A percentile compares a stretch with the other conserved stretches of the same genome.
These are phyloP conservation scores for Neophaeococcomyces aloes DNA, from an alignment of 2,329 filamentous ascomycete species.

Conservation along the genomic window DNA sequence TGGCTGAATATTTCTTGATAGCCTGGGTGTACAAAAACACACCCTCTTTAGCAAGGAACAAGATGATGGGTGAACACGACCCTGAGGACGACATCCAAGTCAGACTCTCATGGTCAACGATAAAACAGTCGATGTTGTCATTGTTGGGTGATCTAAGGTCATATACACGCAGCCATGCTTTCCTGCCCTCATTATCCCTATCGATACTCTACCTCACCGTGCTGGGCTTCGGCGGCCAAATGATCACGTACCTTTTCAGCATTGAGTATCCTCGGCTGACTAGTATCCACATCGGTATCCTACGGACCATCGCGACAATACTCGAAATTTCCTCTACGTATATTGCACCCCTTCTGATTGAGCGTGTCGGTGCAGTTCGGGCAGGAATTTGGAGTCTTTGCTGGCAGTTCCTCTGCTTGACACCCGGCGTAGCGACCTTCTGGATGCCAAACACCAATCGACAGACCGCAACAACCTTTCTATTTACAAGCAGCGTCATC, in stretches of 20 bases:
- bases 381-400: constrained; percentile 52
- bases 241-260: constrained; percentile 38
- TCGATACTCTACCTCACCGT: constrained; percentile 46
- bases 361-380: constrained; percentile 47
- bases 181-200: constrained; percentile 39
- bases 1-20: constrained; percentile 33
- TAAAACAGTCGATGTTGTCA: no score
- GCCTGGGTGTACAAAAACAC: constrained; percentile 23
- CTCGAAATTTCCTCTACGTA: constrained; percentile 47
- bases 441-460: constrained; percentile 2
- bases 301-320: constrained; percentile 38
- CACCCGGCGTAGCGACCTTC: neutral
- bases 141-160: constrained; percentile 12
- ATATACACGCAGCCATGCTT: constrained; percentile 29
- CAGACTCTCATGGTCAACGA: no score
- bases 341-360: constrained; percentile 41
- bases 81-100: no score
- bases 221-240: constrained; percentile 44
- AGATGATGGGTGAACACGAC: no score
- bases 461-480: constrained; percentile 33
- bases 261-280: constrained; percentile 2
- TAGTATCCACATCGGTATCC: constrained; percentile 32
- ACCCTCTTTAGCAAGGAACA: no score
- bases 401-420: neutral
- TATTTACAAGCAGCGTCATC: constrained; percentile 41